Evolutionary conservation across 1,139 yeast genomes (phyloP).

Genomic region (Hansenula anomala): DNA sequence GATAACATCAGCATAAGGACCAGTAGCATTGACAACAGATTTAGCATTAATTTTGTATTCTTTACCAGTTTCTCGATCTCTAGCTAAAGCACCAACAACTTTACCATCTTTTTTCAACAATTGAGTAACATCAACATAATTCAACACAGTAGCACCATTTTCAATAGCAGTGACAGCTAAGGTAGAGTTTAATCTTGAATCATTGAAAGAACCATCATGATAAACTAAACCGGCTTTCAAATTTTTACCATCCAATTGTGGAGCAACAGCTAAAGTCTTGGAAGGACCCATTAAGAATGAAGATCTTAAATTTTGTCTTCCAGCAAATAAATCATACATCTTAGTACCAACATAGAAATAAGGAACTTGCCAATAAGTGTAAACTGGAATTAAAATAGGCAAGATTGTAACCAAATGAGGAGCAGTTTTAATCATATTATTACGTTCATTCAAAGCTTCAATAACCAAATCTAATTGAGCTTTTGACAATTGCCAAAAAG

Average conservation of each 20-base stretch:
- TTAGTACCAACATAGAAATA: constrained; percentile 91
- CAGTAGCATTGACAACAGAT: constrained; percentile 87
- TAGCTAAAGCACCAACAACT: constrained; percentile 71
- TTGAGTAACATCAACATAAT: constrained; percentile 79
- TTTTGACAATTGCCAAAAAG: constrained; percentile 83
- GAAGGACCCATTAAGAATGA: constrained; percentile 71
- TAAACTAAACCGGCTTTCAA: constrained; percentile 90
- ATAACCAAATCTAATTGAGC: constrained; percentile 89
- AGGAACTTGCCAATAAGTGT: constrained; percentile 95
- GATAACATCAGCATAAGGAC: constrained; percentile 83
- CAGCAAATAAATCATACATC: constrained; percentile 91
- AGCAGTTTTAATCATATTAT: constrained; percentile 84
- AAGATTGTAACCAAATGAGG: constrained; percentile 85
- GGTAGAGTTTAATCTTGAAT: constrained; percentile 84
- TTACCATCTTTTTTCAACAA: constrained; percentile 63
- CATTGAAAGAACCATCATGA: constrained; percentile 94
- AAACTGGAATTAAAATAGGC: constrained; percentile 94
- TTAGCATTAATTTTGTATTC: constrained; percentile 59
- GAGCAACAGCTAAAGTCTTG: constrained; percentile 72
- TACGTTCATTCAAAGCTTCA: constrained; percentile 91
- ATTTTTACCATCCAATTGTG: constrained; percentile 76
- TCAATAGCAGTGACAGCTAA: constrained; percentile 83
- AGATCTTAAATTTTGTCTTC: constrained; percentile 75
- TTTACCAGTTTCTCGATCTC: constrained; percentile 70
- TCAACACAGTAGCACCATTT: constrained; percentile 85